Conservation (phyloP, 352 stramenopile genomes). For the Blastocystis sp. region DNA sequence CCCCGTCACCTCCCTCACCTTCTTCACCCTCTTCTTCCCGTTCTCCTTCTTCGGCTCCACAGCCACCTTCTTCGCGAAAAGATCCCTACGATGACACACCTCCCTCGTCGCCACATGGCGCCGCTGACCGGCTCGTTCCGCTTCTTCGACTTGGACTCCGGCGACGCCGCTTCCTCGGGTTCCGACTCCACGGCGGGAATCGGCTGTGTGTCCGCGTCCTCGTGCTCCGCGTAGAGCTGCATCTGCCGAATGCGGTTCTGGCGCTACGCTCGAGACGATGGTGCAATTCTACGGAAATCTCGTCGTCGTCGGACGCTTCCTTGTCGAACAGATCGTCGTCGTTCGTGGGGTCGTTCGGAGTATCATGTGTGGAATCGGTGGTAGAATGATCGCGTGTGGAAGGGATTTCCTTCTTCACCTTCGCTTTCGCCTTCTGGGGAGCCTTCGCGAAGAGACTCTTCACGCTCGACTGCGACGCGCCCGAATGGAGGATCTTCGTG, state of each 20-base stretch:
- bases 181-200: background rate
- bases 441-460: conserved; percentile 10
- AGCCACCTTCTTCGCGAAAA: background rate
- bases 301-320: conserved; percentile 11
- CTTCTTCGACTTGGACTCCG: background rate
- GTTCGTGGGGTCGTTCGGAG: too few species aligned
- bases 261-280: background rate
- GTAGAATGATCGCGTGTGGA: background rate
- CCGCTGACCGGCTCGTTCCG: background rate
- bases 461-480: background rate
- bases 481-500: background rate
- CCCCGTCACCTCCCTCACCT: background rate
- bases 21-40: background rate
- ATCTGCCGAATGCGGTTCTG: conserved; percentile 35
- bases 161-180: background rate
- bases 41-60: background rate
- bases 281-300: background rate
- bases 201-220: background rate
- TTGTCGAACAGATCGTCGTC: conserved; percentile 47
- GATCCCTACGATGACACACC: background rate
- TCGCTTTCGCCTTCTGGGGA: background rate
- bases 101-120: background rate
- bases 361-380: background rate
- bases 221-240: background rate
- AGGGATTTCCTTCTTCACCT: background rate